Evolutionary conservation across 257 asterid genomes (phyloP).

Genomic region (Rehmannia glutinosa): DNA sequence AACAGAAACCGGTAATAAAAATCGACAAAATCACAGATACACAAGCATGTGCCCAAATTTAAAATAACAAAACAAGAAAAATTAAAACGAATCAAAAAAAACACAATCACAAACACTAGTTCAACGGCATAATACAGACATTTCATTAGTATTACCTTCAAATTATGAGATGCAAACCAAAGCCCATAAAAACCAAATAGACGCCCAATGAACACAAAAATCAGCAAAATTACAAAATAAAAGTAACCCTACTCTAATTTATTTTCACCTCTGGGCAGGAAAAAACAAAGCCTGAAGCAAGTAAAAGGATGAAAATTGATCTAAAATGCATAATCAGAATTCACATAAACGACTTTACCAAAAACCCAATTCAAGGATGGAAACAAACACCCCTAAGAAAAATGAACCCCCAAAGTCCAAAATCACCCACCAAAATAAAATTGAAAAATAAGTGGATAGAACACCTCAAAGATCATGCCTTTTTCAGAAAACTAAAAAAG

Average conservation of each 20-base stretch:
- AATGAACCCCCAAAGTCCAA: conserved; percentile 27
- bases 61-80: too few relatives aligned
- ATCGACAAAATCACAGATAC: conserved; percentile 6
- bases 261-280: background rate
- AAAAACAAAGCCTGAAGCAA: conserved; percentile 6
- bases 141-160: background rate
- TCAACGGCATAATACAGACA: background rate
- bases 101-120: background rate
- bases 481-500: background rate
- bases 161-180: conserved; percentile 2
- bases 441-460: conserved; percentile 22
- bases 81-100: background rate
- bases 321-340: conserved; percentile 8
- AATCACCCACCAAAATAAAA: conserved; percentile 25
- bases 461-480: conserved; percentile 40
- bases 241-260: background rate
- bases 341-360: conserved; percentile 7
- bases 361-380: conserved; percentile 21
- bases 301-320: background rate
- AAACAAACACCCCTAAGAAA: conserved; percentile 27
- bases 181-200: background rate
- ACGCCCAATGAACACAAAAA: background rate
- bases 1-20: background rate
- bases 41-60: background rate
- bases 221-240: background rate